These are phyloP conservation scores for Canavalia gladiata DNA, from an alignment of 306 rosid genomes.

Conservation along the genomic window DNA sequence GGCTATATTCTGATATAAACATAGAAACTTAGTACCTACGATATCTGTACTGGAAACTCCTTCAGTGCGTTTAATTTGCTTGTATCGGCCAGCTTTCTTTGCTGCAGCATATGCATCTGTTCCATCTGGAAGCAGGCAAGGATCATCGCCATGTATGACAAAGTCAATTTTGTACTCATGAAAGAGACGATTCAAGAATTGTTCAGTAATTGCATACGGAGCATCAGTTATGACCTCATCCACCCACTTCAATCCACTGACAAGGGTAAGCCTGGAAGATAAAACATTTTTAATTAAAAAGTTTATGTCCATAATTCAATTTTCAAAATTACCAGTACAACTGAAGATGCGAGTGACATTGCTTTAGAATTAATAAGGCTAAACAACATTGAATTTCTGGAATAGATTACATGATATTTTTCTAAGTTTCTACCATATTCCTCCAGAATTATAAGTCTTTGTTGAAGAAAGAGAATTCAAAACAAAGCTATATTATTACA, in stretches of 20 bases:
- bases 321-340: slow-evolving; percentile 9
- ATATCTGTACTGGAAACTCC: slow-evolving; percentile 99
- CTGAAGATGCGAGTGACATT: neutral
- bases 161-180: slow-evolving; percentile 94
- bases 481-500: no score
- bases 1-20: slow-evolving; percentile 36
- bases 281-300: slow-evolving; percentile 29
- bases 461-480: no score
- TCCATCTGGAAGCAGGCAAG: slow-evolving; percentile 99
- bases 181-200: slow-evolving; percentile 92
- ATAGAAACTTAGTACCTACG: slow-evolving; percentile 81
- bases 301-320: slow-evolving; percentile 17
- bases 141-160: slow-evolving; percentile 99
- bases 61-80: slow-evolving; percentile 98
- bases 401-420: slow-evolving; percentile 6
- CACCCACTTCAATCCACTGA: slow-evolving; percentile 99
- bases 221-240: slow-evolving; percentile 96
- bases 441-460: slow-evolving; percentile 13
- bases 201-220: slow-evolving; percentile 93
- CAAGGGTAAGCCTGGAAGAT: slow-evolving; percentile 81
- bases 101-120: slow-evolving; percentile 99
- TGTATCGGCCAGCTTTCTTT: slow-evolving; percentile 96
- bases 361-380: slow-evolving; percentile 23
- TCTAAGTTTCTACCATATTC: neutral
- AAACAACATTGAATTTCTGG: slow-evolving; percentile 24